Evolutionary conservation across 208 protist genomes (phyloP).

Genomic region (Leptomonas seymouri): DNA sequence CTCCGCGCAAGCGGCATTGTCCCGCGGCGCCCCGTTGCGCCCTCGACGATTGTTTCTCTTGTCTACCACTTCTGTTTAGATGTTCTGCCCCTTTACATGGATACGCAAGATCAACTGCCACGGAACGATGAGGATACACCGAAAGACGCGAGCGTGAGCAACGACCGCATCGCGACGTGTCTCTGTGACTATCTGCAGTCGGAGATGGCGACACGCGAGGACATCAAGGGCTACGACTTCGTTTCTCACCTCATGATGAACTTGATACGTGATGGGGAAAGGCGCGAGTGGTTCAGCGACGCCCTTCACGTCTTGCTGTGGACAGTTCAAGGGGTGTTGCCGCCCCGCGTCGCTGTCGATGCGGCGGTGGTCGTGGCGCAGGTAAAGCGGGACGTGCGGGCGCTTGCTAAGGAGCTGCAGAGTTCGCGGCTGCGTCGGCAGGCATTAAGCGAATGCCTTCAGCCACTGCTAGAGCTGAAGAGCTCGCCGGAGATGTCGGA

Average conservation of each 20-base stretch:
- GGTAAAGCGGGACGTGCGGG: constrained; percentile 58
- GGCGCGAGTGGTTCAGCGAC: constrained; percentile 35
- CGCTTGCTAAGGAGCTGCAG: constrained; percentile 61
- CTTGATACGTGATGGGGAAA: constrained; percentile 44
- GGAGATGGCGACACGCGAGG: constrained; percentile 21
- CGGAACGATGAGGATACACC: background rate
- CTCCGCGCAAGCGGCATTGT: constrained; percentile 61
- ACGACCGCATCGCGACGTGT: constrained; percentile 10
- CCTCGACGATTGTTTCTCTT: constrained; percentile 32
- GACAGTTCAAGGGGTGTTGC: constrained; percentile 54
- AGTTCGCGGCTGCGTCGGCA: constrained; percentile 64
- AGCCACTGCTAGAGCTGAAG: constrained; percentile 72
- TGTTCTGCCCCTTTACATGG: constrained; percentile 55
- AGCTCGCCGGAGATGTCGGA: constrained; percentile 45
- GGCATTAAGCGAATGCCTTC: constrained; percentile 66
- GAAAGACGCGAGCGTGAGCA: background rate
- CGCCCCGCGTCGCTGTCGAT: constrained; percentile 75
- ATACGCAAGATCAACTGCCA: constrained; percentile 26
- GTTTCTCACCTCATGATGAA: constrained; percentile 73
- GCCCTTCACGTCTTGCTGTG: constrained; percentile 55
- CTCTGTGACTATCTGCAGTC: constrained; percentile 29
- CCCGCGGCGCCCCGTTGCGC: constrained; percentile 39
- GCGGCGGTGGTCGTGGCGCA: constrained; percentile 63
- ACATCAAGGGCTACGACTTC: constrained; percentile 33
- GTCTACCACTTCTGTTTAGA: constrained; percentile 76